Conservation (phyloP, 2,329 filamentous ascomycete genomes). For the Fusarium pseudograminearum region DNA sequence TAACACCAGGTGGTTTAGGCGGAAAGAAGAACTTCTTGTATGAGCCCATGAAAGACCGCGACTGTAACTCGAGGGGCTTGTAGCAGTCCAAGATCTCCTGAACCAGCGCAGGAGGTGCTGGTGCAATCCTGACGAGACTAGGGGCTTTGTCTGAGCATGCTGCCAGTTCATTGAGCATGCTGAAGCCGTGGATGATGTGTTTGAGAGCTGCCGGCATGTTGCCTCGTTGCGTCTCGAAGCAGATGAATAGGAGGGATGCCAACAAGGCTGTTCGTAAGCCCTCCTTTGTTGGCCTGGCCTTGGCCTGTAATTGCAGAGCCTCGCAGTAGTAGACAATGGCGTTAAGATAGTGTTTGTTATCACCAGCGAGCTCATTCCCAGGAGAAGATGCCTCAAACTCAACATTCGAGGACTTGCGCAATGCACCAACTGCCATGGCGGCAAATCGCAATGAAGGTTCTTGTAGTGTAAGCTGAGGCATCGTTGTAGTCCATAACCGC, state of each 20-base stretch:
- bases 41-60: conserved; percentile 55
- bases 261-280: conserved; percentile 55
- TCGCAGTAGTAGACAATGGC: conserved; percentile 57
- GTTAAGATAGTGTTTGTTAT: conserved; percentile 56
- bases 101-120: conserved; percentile 53
- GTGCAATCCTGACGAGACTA: conserved; percentile 54
- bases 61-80: conserved; percentile 55
- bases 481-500: conserved; percentile 55
- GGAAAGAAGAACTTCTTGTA: conserved; percentile 53
- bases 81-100: conserved; percentile 57
- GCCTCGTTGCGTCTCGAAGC: conserved; percentile 56
- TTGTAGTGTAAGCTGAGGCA: conserved; percentile 56
- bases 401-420: conserved; percentile 52
- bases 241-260: conserved; percentile 57
- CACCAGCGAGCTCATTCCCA: conserved; percentile 33
- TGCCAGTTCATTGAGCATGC: conserved; percentile 56
- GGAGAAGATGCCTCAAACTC: conserved; percentile 38
- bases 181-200: conserved; percentile 57
- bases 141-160: conserved; percentile 53
- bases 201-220: conserved; percentile 57
- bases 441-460: conserved; percentile 55
- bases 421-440: conserved; percentile 57
- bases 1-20: conserved; percentile 26
- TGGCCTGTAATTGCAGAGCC: conserved; percentile 55
- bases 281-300: conserved; percentile 53